A percentile compares a stretch with the other conserved stretches of the same genome.
Conservation (phyloP, 2,329 filamentous ascomycete species). For the Phyllosticta capitalensis region DNA sequence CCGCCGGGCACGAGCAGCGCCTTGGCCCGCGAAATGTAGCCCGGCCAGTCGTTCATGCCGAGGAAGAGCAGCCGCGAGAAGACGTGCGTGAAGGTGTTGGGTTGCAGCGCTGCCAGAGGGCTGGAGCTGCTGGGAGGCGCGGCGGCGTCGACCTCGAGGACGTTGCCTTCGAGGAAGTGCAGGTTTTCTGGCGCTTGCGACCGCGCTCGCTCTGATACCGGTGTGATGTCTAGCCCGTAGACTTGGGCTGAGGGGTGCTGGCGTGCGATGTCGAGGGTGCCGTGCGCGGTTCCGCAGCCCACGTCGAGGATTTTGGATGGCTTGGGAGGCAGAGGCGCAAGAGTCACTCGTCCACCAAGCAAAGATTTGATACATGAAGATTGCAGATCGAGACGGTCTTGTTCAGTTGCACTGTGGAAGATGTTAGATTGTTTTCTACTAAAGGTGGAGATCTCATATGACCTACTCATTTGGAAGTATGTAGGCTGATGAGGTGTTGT, state of each 20-base stretch:
- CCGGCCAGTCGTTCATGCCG: conserved; percentile 43
- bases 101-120: conserved; percentile 24
- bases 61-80: conserved; percentile 41
- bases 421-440: background rate
- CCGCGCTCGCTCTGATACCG: conserved; percentile 11
- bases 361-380: conserved; percentile 10
- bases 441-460: background rate
- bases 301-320: conserved; percentile 14
- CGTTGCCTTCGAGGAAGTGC: conserved; percentile 13
- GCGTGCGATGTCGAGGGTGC: conserved; percentile 13
- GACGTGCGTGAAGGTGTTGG: conserved; percentile 45
- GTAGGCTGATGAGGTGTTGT: conserved; percentile 15
- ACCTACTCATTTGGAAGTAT: conserved; percentile 18
- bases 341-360: conserved; percentile 14
- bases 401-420: conserved; percentile 13
- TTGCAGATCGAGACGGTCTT: conserved; percentile 18
- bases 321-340: conserved; percentile 10
- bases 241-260: conserved; percentile 10
- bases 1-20: conserved; percentile 39
- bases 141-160: conserved; percentile 1
- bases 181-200: conserved; percentile 13
- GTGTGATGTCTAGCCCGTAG: conserved; percentile 19
- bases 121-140: background rate
- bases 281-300: conserved; percentile 16
- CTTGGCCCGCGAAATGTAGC: conserved; percentile 31